Conservation (phyloP, 768 basidiomycete species). For the Rhodosporidiobolus sp. region DNA sequence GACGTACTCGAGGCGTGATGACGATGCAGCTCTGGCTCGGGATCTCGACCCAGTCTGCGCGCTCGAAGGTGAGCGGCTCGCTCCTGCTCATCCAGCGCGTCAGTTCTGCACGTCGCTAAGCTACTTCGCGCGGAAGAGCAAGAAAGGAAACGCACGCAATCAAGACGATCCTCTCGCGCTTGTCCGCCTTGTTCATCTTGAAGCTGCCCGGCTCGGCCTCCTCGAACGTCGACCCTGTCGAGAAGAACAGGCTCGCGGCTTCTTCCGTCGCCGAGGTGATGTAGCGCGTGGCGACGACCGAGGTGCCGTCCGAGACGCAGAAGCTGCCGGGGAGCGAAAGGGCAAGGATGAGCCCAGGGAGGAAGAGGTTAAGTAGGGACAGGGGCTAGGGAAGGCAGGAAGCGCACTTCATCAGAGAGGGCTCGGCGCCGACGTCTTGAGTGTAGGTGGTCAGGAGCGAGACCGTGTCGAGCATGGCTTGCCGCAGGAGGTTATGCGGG, state of each 20-base stretch:
- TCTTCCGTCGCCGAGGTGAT: constrained; percentile 87
- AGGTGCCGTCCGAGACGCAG: constrained; percentile 91
- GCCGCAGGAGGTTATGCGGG: constrained; percentile 65
- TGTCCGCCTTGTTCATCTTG: constrained; percentile 91
- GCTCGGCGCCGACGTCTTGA: constrained; percentile 59
- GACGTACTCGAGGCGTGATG: constrained; percentile 81
- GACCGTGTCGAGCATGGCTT: constrained; percentile 88
- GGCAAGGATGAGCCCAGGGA: constrained; percentile 42
- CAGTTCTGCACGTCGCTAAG: constrained; percentile 12
- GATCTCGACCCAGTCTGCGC: constrained; percentile 99
- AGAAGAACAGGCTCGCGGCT: constrained; percentile 69
- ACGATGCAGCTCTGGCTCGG: constrained; percentile 93
- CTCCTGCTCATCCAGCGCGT: constrained; percentile 55
- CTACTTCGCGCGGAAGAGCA: neutral
- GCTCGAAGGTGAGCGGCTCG: constrained; percentile 91
- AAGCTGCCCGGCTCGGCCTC: constrained; percentile 77
- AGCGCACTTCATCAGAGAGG: constrained; percentile 39
- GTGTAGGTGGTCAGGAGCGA: constrained; percentile 70
- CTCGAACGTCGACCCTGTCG: constrained; percentile 76
- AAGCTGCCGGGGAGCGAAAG: constrained; percentile 82
- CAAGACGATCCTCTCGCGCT: constrained; percentile 94
- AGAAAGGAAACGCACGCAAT: constrained; percentile 24
- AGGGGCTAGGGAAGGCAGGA: neutral
- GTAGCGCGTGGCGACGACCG: constrained; percentile 89
- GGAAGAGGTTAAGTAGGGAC: neutral